These are phyloP conservation scores for Colletotrichum costaricense DNA, from an alignment of 2,329 filamentous ascomycete genomes.

Conservation along the genomic window DNA sequence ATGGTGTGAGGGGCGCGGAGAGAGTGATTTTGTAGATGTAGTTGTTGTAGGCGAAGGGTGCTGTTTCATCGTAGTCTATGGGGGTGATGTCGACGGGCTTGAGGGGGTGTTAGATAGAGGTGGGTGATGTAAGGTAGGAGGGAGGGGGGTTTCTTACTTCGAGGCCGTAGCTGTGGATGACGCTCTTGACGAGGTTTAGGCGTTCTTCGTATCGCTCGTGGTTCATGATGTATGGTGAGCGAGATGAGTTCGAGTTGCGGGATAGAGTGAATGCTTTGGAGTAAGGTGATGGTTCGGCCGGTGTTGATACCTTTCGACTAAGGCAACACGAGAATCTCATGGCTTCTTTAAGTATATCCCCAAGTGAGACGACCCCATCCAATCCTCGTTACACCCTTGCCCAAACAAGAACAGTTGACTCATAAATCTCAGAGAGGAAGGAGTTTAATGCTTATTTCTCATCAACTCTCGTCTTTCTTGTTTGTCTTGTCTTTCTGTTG, in stretches of 20 bases:
- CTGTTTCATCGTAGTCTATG: conserved; percentile 11
- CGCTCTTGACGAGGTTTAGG: background rate
- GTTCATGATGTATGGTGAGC: background rate
- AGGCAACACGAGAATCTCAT: background rate
- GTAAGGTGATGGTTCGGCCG: background rate
- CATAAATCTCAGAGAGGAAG: background rate
- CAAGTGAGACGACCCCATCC: background rate
- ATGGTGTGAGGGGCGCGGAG: background rate
- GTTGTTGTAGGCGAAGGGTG: conserved; percentile 33
- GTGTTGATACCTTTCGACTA: no score
- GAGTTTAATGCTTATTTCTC: background rate
- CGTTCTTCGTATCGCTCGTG: conserved; percentile 5
- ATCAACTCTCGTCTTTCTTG: background rate
- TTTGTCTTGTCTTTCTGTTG: background rate
- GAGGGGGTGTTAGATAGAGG: background rate
- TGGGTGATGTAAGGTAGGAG: no score
- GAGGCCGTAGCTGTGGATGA: background rate
- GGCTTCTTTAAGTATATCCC: background rate
- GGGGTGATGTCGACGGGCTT: background rate
- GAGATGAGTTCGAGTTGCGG: background rate
- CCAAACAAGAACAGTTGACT: background rate
- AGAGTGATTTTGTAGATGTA: conserved; percentile 38
- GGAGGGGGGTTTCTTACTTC: background rate
- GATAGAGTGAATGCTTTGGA: background rate
- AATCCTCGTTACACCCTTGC: background rate